phyloP scores from a whole-genome alignment of 1,284 basidiomycete species.

The Entoloma clypeatum region DNA sequence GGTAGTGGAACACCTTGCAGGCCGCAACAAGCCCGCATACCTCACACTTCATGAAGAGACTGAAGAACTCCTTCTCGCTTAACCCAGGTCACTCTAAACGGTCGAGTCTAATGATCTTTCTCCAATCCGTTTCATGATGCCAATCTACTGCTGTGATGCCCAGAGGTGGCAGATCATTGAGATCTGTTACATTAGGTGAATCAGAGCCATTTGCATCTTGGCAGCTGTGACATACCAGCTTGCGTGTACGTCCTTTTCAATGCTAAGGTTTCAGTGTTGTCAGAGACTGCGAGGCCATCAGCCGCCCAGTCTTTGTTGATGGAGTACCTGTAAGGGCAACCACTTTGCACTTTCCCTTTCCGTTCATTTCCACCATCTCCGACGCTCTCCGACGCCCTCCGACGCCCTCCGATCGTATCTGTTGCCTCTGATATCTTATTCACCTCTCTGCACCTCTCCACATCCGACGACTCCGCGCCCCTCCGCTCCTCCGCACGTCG shows the following conservation, averaged over 20 bases:
- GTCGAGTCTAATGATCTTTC: neutral
- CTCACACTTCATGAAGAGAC: neutral
- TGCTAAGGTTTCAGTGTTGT: no score
- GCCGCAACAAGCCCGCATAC: neutral
- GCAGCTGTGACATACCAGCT: neutral
- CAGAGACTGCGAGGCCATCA: no score
- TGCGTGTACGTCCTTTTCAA: neutral
- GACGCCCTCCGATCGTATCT: no score
- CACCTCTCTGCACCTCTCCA: no score
- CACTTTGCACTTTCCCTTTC: no score
- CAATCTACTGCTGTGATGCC: neutral
- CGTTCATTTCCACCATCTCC: no score
- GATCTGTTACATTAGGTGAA: neutral
- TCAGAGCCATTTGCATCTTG: neutral
- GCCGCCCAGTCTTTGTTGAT: no score
- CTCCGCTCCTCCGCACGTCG: no score
- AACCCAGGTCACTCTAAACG: neutral
- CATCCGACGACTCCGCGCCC: no score
- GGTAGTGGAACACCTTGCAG: neutral
- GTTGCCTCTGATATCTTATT: no score
- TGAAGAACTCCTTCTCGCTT: neutral
- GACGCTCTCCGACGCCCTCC: no score
- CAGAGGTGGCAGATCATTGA: neutral
- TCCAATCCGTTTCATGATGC: neutral
- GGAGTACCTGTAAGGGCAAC: no score